These are phyloP conservation scores for Phylloporus sp. DNA, from an alignment of 768 basidiomycete species.

Conservation along the genomic window DNA sequence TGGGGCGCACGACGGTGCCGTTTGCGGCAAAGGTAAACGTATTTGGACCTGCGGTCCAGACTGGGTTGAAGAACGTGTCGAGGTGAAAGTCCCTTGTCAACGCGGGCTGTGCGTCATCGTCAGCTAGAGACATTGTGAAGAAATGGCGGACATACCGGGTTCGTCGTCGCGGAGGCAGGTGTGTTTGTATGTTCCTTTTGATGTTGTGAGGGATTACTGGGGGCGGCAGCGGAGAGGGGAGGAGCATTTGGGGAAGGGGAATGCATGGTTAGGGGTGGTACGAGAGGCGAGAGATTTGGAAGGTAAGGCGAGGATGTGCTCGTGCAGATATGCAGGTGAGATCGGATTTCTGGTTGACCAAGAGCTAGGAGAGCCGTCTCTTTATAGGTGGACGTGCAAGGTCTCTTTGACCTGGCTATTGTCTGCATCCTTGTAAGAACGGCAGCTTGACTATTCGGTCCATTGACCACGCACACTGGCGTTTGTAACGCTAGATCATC, in stretches of 20 bases:
- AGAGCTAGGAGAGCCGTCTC: background rate
- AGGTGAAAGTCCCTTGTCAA: slow-evolving; percentile 40
- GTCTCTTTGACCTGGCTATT: background rate
- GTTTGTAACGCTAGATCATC: no score
- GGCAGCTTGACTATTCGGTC: no score
- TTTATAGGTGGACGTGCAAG: background rate
- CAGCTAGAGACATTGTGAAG: background rate
- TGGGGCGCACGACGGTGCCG: slow-evolving; percentile 7
- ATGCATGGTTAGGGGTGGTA: background rate
- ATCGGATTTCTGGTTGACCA: background rate
- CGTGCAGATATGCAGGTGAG: background rate
- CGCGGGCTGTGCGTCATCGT: background rate
- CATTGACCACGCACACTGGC: no score
- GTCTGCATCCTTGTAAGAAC: no score
- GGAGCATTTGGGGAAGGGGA: background rate
- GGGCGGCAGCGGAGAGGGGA: background rate
- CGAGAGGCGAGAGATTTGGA: background rate
- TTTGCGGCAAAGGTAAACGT: slow-evolving; percentile 10
- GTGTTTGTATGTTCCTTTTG: background rate
- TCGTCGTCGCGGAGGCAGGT: background rate
- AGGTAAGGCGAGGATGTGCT: background rate
- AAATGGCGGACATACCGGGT: background rate
- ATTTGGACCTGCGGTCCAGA: slow-evolving; percentile 27
- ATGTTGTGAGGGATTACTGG: background rate
- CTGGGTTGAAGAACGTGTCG: slow-evolving; percentile 39